Percentiles rank a stretch among this genome's conserved stretches.
These are phyloP conservation scores for Komagataella phaffii DNA, from an alignment of 805 yeast species.

Conservation along the genomic window DNA sequence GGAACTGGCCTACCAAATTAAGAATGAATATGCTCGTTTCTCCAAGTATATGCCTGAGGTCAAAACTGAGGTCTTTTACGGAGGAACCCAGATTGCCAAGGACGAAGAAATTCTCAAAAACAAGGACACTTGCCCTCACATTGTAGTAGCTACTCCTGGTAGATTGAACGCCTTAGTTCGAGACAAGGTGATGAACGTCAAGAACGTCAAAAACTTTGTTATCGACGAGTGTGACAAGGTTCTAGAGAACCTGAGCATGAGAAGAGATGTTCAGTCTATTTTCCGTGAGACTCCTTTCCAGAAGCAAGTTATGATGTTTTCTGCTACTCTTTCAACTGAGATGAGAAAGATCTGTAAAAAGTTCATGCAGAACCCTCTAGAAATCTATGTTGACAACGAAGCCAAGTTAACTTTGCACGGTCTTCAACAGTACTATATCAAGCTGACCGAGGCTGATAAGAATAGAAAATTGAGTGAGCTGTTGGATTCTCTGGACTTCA, in stretches of 20 bases:
- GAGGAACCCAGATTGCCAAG: constrained; percentile 79
- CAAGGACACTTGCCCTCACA: constrained; percentile 92
- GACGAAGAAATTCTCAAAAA: constrained; percentile 82
- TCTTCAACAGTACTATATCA: constrained; percentile 90
- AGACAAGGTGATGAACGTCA: constrained; percentile 77
- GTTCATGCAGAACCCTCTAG: constrained; percentile 96
- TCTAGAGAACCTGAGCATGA: constrained; percentile 77
- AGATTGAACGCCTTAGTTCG: constrained; percentile 89
- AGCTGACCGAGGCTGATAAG: constrained; percentile 82
- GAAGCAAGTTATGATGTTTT: constrained; percentile 98
- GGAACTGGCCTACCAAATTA: constrained; percentile 96
- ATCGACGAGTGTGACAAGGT: constrained; percentile 98
- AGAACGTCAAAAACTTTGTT: constrained; percentile 86
- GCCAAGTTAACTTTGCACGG: constrained; percentile 96
- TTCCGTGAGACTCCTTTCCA: constrained; percentile 97
- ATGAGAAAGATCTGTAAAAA: constrained; percentile 95
- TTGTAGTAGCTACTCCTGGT: constrained; percentile 97
- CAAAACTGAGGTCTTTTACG: constrained; percentile 91
- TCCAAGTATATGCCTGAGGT: constrained; percentile 98
- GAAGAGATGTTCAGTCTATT: constrained; percentile 96
- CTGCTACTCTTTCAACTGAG: constrained; percentile 90
- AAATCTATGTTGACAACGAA: constrained; percentile 95
- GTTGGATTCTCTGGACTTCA: constrained; percentile 88
- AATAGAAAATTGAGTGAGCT: constrained; percentile 86
- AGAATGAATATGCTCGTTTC: constrained; percentile 94